phyloP scores from a whole-genome alignment of 2,329 filamentous ascomycete genomes.

The Venturia pyrina region DNA sequence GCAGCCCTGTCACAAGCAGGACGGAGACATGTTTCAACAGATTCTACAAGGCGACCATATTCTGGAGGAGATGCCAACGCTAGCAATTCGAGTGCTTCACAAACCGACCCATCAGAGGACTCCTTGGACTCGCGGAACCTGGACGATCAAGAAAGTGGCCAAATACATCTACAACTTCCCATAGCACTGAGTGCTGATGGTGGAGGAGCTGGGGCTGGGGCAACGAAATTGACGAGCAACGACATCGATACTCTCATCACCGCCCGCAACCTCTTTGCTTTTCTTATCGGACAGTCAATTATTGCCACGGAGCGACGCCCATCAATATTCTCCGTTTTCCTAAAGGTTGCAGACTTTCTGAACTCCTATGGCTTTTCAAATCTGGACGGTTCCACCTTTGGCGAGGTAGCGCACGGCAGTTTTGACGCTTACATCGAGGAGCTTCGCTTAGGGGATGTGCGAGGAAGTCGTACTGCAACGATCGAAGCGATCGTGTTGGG shows the following conservation, averaged over 20 bases:
- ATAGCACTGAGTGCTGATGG: conserved; percentile 38
- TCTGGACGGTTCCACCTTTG: conserved; percentile 52
- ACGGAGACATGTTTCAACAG: conserved; percentile 2
- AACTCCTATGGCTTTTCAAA: conserved; percentile 51
- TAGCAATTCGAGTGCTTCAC: conserved; percentile 21
- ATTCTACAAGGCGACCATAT: conserved; percentile 16
- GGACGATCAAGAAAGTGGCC: conserved; percentile 34
- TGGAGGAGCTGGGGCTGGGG: conserved; percentile 18
- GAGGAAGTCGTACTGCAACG: conserved; percentile 75
- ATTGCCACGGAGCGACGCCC: conserved; percentile 46
- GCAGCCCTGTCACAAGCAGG: not conserved
- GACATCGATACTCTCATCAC: conserved; percentile 49
- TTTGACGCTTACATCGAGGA: conserved; percentile 71
- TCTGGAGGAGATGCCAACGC: conserved; percentile 21
- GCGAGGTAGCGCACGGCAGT: conserved; percentile 51
- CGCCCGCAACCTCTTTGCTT: conserved; percentile 55
- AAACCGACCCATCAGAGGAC: conserved; percentile 34
- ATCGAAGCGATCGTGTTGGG: conserved; percentile 82
- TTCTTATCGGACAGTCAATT: conserved; percentile 51
- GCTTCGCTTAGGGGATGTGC: conserved; percentile 66
- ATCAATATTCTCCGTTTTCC: conserved; percentile 50
- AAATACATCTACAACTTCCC: conserved; percentile 49
- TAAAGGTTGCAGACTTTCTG: conserved; percentile 49
- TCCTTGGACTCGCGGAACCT: conserved; percentile 38
- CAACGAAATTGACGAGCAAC: conserved; percentile 27